A percentile compares a stretch with the other conserved stretches of the same genome.
Evolutionary conservation across 208 protist genomes (phyloP).

Genomic region (Leishmania braziliensis): DNA sequence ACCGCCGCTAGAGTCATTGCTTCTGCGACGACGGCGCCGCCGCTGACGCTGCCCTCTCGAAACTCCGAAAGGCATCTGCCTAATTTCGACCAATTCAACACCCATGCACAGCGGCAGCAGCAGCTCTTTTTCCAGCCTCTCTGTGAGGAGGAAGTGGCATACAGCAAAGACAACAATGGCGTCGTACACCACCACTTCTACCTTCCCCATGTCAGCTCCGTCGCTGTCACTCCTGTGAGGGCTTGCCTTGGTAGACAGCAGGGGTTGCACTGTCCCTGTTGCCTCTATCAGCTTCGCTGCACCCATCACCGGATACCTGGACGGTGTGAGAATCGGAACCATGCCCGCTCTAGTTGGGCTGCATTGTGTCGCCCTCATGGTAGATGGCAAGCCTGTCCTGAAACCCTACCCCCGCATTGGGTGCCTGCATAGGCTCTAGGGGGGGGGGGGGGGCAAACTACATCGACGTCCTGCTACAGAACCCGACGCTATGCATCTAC

Average conservation of each 20-base stretch:
- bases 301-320: not conserved
- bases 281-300: constrained; percentile 2
- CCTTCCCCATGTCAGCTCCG: constrained; percentile 19
- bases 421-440: constrained; percentile 18
- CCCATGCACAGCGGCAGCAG: constrained; percentile 1
- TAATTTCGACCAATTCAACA: not conserved
- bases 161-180: constrained; percentile 11
- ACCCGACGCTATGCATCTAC: constrained; percentile 9
- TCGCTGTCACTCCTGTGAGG: constrained; percentile 14
- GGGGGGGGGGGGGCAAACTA: constrained; percentile 27
- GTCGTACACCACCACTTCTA: constrained; percentile 31
- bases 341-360: constrained; percentile 16
- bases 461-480: constrained; percentile 36
- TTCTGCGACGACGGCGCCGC: not conserved
- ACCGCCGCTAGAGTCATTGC: not conserved
- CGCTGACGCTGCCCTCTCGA: not conserved
- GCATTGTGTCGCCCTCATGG: constrained; percentile 33
- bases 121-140: not conserved
- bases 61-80: not conserved
- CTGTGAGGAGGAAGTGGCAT: constrained; percentile 22
- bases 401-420: constrained; percentile 32
- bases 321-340: constrained; percentile 25
- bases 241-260: not conserved
- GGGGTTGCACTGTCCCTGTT: not conserved
- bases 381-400: constrained; percentile 36